phyloP scores from a whole-genome alignment of 139 green algal species.

The Dunaliella primolecta region DNA sequence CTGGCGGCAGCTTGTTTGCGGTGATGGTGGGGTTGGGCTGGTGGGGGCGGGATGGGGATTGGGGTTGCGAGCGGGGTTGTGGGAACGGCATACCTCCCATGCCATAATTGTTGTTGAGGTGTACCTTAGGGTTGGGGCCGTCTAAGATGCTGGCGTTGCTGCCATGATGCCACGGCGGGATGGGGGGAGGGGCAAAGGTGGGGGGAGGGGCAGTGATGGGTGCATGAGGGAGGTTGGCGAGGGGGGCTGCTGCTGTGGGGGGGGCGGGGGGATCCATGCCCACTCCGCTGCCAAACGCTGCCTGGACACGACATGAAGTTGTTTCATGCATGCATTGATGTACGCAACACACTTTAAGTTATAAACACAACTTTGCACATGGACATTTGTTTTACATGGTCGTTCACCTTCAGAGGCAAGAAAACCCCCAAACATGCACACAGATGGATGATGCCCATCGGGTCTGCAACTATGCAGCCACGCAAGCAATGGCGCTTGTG shows the following conservation, averaged over 20 bases:
- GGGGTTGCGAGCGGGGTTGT: background rate
- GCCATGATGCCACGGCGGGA: background rate
- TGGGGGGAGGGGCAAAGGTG: background rate
- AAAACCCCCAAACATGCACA: background rate
- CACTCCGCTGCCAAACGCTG: background rate
- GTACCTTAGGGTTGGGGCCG: no score
- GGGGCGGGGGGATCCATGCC: background rate
- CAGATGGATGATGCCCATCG: no score
- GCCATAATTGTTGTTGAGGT: no score
- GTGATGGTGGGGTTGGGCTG: no score
- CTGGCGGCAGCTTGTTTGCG: no score
- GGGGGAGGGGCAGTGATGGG: background rate
- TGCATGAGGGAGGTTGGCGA: background rate
- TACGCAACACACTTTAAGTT: no score
- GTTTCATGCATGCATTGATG: background rate
- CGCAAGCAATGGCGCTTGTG: no score
- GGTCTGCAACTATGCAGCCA: no score
- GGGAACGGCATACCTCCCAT: background rate
- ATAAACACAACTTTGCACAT: background rate
- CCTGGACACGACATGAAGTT: background rate
- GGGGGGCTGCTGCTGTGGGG: background rate
- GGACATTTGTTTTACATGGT: background rate
- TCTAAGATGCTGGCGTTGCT: no score
- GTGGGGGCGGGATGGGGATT: no score
- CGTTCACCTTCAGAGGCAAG: no score